A percentile compares a stretch with the other conserved stretches of the same genome.
Conservation (phyloP, 768 basidiomycete species). For the Tricholomella constricta region DNA sequence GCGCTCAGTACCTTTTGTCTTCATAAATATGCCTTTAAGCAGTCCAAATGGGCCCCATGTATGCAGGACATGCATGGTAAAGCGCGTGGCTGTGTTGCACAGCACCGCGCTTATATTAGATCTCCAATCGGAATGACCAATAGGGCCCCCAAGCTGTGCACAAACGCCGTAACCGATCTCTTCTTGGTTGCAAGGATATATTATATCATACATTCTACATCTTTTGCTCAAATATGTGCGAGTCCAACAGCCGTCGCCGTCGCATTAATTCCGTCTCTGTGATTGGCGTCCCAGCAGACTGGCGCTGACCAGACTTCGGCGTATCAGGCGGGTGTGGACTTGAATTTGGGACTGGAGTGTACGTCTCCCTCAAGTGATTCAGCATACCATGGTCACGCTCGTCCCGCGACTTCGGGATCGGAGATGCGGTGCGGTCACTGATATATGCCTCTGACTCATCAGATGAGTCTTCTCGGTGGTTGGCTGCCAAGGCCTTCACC, state of each 20-base stretch:
- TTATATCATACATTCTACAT: conserved; percentile 10
- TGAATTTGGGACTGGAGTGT: conserved; percentile 7
- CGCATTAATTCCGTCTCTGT: conserved; percentile 79
- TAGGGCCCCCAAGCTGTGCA: conserved; percentile 34
- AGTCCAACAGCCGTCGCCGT: conserved; percentile 74
- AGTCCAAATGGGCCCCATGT: background rate
- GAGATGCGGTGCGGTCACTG: conserved; percentile 14
- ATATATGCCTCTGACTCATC: conserved; percentile 10
- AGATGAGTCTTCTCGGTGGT: background rate
- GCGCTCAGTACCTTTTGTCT: conserved; percentile 2
- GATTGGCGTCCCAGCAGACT: conserved; percentile 64
- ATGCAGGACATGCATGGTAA: conserved; percentile 8
- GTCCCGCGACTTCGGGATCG: background rate
- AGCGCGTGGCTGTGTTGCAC: conserved; percentile 42
- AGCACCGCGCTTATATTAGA: conserved; percentile 37
- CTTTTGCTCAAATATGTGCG: conserved; percentile 59
- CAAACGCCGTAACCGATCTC: conserved; percentile 20
- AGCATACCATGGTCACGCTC: background rate
- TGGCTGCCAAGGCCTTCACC: conserved; percentile 1
- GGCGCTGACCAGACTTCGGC: conserved; percentile 35
- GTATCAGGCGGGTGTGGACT: conserved; percentile 19
- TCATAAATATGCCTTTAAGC: background rate
- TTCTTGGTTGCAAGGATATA: conserved; percentile 2
- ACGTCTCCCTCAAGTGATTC: conserved; percentile 5
- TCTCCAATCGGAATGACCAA: conserved; percentile 22